Percentiles rank a stretch among this genome's conserved stretches.
Conservation (phyloP, 192 early-diverging fungal species). For the Gonapodya sp. region DNA sequence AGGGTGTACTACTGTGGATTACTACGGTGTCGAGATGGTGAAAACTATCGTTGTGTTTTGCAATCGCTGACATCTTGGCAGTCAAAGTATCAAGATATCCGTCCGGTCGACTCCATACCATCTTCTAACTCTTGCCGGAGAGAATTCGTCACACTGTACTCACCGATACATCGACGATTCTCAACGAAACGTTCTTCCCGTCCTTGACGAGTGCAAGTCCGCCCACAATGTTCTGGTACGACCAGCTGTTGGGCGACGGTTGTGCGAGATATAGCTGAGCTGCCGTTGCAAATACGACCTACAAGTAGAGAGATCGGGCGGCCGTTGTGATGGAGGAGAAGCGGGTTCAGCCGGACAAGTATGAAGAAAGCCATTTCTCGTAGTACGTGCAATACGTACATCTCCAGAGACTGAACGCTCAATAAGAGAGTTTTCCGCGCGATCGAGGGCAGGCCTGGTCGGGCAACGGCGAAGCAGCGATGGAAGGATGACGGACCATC, state of each 20-base stretch:
- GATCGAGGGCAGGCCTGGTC: background rate
- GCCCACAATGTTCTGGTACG: slow-evolving; percentile 57
- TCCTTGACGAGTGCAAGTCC: slow-evolving; percentile 60
- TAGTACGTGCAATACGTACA: background rate
- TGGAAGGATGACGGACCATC: too few species aligned
- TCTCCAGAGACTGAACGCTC: background rate
- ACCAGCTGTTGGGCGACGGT: slow-evolving; percentile 56
- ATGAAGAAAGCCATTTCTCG: too few species aligned
- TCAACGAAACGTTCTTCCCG: background rate
- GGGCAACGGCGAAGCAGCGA: background rate
- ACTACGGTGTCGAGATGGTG: too few species aligned
- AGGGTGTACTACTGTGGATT: too few species aligned
- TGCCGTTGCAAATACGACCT: slow-evolving; percentile 67
- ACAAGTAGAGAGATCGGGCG: slow-evolving; percentile 30
- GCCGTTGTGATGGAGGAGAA: background rate
- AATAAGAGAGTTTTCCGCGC: background rate
- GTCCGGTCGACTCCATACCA: too few species aligned
- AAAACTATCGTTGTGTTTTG: too few species aligned
- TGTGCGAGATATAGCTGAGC: slow-evolving; percentile 64
- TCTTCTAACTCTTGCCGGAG: too few species aligned
- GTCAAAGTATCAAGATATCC: too few species aligned
- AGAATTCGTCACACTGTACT: too few species aligned
- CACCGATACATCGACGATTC: background rate
- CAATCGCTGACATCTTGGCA: too few species aligned
- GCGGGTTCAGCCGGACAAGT: too few species aligned